Evolutionary conservation across 495 filamentous ascomycete species (phyloP).

Genomic region (Neurospora sp.): DNA sequence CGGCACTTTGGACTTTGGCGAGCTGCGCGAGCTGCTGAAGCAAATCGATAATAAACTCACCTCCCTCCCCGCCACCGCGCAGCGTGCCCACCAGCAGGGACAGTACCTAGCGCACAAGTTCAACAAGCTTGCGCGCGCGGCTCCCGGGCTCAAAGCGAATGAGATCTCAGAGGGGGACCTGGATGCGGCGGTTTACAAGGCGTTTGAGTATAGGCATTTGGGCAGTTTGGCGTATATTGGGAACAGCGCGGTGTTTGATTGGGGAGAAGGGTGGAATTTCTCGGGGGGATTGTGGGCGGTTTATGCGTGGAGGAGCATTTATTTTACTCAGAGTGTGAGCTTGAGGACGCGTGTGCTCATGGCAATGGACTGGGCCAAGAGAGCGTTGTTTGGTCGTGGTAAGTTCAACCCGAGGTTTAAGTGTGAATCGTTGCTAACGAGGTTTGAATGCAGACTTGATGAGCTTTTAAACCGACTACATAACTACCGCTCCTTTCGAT

Average conservation of each 20-base stretch:
- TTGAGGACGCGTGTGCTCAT: constrained; percentile 78
- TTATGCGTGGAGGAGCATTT: constrained; percentile 93
- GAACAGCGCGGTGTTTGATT: constrained; percentile 91
- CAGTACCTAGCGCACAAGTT: constrained; percentile 89
- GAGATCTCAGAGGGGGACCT: constrained; percentile 79
- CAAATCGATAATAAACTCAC: constrained; percentile 90
- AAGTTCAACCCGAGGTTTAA: constrained; percentile 23
- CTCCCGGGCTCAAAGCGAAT: constrained; percentile 67
- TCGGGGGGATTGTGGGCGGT: constrained; percentile 84
- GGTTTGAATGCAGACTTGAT: constrained; percentile 45
- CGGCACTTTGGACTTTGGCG: constrained; percentile 87
- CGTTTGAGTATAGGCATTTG: constrained; percentile 89
- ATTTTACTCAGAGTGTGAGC: constrained; percentile 97
- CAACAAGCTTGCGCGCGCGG: constrained; percentile 75
- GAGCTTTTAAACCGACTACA: constrained; percentile 41
- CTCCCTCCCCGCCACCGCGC: constrained; percentile 80
- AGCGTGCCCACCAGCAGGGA: constrained; percentile 94
- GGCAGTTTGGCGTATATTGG: constrained; percentile 93
- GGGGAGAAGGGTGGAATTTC: constrained; percentile 60
- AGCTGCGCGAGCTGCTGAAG: constrained; percentile 75
- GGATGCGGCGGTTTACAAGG: constrained; percentile 87
- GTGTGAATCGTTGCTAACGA: constrained; percentile 14
- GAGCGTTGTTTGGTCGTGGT: constrained; percentile 94
- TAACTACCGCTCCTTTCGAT: background rate
- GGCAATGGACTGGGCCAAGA: constrained; percentile 98